Evolutionary conservation across 768 basidiomycete species (phyloP).

Genomic region (Xerocomellus intermedius): DNA sequence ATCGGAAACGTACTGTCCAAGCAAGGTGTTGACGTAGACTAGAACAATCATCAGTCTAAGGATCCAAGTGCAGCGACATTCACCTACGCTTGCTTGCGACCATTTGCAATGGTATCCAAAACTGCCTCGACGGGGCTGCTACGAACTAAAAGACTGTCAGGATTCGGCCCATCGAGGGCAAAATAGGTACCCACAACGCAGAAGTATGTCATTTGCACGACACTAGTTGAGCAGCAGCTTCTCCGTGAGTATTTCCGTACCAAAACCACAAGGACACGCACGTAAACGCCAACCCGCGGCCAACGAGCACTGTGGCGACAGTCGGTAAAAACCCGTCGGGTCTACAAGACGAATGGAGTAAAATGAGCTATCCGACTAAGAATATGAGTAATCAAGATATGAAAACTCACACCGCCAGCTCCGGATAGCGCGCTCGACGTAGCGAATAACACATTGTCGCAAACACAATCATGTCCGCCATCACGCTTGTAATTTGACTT

Average conservation of each 20-base stretch:
- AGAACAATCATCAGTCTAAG: neutral
- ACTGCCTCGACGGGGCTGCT: conserved; percentile 17
- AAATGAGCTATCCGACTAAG: neutral
- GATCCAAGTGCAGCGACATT: neutral
- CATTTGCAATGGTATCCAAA: conserved; percentile 32
- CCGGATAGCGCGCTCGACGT: conserved; percentile 17
- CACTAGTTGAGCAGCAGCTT: conserved; percentile 2
- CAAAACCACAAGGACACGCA: conserved; percentile 10
- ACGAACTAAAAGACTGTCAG: conserved; percentile 22
- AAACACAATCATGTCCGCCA: conserved; percentile 14
- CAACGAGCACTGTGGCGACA: neutral
- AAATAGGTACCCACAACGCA: conserved; percentile 17
- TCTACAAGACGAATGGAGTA: conserved; percentile 8
- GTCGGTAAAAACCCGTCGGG: conserved; percentile 3
- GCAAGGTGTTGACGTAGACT: conserved; percentile 31
- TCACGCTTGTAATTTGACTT: conserved; percentile 6
- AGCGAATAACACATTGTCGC: conserved; percentile 20
- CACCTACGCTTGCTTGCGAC: conserved; percentile 22
- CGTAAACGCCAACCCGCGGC: conserved; percentile 26
- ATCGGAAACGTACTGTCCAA: conserved; percentile 22
- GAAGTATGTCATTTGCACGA: conserved; percentile 19
- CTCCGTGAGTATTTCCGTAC: neutral
- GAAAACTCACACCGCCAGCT: conserved; percentile 15
- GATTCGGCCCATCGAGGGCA: neutral
- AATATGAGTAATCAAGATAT: neutral